Conservation (phyloP, 768 basidiomycete genomes). For the Collybia sp. region DNA sequence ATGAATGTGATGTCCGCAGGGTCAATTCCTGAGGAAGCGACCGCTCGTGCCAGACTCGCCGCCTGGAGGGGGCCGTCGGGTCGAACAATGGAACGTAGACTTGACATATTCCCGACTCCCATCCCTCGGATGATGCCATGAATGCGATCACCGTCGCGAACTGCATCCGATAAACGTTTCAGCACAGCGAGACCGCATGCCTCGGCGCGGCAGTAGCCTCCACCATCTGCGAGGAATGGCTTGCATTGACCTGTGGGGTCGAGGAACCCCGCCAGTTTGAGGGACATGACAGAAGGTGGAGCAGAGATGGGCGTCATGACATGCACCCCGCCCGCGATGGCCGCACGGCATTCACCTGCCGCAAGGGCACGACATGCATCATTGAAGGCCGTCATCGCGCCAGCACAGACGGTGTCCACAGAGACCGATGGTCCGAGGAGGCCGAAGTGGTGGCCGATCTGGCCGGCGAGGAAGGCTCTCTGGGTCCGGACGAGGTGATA, state of each 20-base stretch:
- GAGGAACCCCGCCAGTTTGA: slow-evolving; percentile 22
- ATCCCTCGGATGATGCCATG: slow-evolving; percentile 40
- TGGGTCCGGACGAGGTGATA: slow-evolving; percentile 4
- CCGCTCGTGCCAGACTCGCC: not conserved
- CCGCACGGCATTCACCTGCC: slow-evolving; percentile 5
- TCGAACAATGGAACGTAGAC: slow-evolving; percentile 1
- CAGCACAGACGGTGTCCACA: slow-evolving; percentile 9
- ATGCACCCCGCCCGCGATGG: slow-evolving; percentile 6
- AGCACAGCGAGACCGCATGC: slow-evolving; percentile 46
- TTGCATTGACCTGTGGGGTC: slow-evolving; percentile 43
- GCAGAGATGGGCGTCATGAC: slow-evolving; percentile 3
- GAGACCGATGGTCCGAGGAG: slow-evolving; percentile 10
- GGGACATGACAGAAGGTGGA: slow-evolving; percentile 1
- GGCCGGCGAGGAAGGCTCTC: slow-evolving; percentile 4
- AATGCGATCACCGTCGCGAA: slow-evolving; percentile 39
- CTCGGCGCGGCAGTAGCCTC: slow-evolving; percentile 43
- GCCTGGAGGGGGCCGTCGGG: not conserved
- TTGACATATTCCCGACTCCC: slow-evolving; percentile 4
- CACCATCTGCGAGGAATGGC: slow-evolving; percentile 41
- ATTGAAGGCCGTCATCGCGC: slow-evolving; percentile 10
- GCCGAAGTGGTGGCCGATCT: slow-evolving; percentile 7
- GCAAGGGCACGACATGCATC: slow-evolving; percentile 6
- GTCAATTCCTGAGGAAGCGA: not conserved
- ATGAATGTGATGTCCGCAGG: slow-evolving; percentile 3
- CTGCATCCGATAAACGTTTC: slow-evolving; percentile 43